These are phyloP conservation scores for Colletotrichum cordylinicola DNA, from an alignment of 2,329 filamentous ascomycete species.

Conservation along the genomic window DNA sequence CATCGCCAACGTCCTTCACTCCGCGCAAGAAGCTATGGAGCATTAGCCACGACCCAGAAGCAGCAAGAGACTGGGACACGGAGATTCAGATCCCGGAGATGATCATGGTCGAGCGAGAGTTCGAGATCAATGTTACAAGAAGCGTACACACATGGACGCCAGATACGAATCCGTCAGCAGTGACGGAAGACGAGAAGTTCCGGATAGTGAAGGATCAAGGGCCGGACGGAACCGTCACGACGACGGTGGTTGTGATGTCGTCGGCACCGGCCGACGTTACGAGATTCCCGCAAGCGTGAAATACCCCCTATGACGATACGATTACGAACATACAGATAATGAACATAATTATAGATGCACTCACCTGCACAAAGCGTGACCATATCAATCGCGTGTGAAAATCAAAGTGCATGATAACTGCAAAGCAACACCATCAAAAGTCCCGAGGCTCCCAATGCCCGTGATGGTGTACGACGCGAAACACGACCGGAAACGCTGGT, in stretches of 20 bases:
- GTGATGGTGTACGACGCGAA: background rate
- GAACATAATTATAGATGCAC: background rate
- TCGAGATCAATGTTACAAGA: background rate
- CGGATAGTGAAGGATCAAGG: background rate
- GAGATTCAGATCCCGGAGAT: background rate
- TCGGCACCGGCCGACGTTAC: background rate
- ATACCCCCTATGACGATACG: background rate
- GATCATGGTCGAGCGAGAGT: slow-evolving; percentile 8
- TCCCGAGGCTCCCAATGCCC: background rate
- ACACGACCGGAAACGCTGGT: background rate
- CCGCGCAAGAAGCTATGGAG: background rate
- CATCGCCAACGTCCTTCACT: background rate
- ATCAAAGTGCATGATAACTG: background rate
- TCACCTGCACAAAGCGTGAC: background rate
- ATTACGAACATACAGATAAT: background rate
- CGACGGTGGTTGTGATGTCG: slow-evolving; percentile 7
- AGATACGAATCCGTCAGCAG: background rate
- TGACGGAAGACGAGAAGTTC: background rate
- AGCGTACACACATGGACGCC: background rate
- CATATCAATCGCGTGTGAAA: background rate
- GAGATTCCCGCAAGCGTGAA: background rate
- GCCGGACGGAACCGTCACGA: slow-evolving; percentile 2
- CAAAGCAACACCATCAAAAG: background rate
- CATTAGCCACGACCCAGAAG: background rate
- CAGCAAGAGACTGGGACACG: background rate